Conservation (phyloP, 2,329 filamentous ascomycete genomes). For the Scedosporium minutisporum region DNA sequence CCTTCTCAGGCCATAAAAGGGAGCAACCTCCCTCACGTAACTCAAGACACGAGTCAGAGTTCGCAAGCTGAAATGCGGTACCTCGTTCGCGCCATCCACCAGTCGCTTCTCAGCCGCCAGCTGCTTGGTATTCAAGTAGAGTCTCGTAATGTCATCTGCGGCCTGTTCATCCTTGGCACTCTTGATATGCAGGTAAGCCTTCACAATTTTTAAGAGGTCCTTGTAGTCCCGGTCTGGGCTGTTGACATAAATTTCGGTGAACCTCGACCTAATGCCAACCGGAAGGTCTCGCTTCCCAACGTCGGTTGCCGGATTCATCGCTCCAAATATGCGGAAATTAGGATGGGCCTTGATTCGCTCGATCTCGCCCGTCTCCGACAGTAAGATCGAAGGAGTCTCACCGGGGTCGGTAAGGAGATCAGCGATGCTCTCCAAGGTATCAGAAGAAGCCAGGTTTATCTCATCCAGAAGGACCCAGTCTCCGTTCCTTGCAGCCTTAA, state of each 20-base stretch:
- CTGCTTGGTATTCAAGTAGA: conserved; percentile 82
- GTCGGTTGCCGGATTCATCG: conserved; percentile 98
- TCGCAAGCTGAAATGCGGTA: conserved; percentile 92
- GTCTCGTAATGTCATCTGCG: conserved; percentile 68
- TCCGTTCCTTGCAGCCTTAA: conserved; percentile 90
- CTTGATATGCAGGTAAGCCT: conserved; percentile 70
- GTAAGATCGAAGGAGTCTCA: conserved; percentile 68
- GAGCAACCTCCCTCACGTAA: conserved; percentile 77
- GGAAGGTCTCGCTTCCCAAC: conserved; percentile 92
- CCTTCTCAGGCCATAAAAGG: conserved; percentile 74
- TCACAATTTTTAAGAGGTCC: conserved; percentile 79
- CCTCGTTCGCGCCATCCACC: conserved; percentile 90
- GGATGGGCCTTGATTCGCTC: conserved; percentile 83
- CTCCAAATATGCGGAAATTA: conserved; percentile 91
- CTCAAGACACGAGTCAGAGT: conserved; percentile 84
- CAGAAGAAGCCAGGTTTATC: conserved; percentile 90
- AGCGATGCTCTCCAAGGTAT: conserved; percentile 87
- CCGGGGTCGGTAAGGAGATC: conserved; percentile 71
- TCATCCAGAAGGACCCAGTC: conserved; percentile 97
- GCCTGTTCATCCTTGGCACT: conserved; percentile 64
- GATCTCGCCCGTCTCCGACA: conserved; percentile 89
- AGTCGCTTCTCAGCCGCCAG: conserved; percentile 73
- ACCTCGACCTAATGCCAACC: conserved; percentile 77
- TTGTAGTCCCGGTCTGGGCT: conserved; percentile 81
- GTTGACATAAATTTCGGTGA: conserved; percentile 90